These are phyloP conservation scores for Tulasnella sp. DNA, from an alignment of 768 basidiomycete genomes.

Conservation along the genomic window DNA sequence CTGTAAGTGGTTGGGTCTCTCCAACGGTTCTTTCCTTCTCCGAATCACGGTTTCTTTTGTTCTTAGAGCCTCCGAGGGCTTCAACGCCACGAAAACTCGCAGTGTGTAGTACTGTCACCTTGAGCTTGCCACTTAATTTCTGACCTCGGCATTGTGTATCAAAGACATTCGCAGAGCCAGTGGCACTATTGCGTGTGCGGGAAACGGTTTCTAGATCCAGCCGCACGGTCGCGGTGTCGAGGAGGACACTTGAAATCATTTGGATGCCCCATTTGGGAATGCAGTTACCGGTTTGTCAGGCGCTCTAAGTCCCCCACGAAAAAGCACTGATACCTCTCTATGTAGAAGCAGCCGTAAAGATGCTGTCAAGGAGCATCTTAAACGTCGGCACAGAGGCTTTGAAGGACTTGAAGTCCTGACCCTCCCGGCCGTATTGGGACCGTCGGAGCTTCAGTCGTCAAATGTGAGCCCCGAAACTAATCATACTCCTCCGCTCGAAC, in stretches of 20 bases:
- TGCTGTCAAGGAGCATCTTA: no score
- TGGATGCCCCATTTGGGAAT: background rate
- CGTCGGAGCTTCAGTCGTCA: no score
- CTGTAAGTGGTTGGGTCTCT: background rate
- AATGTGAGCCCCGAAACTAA: no score
- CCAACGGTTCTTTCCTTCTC: background rate
- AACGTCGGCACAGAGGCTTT: no score
- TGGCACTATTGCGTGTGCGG: background rate
- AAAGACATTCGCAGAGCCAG: background rate
- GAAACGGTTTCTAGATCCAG: background rate
- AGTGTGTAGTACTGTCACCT: background rate
- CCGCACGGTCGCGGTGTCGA: background rate
- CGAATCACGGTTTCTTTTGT: background rate
- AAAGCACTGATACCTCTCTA: no score
- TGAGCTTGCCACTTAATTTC: background rate
- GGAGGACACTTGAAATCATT: background rate
- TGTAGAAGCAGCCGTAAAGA: no score
- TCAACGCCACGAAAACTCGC: background rate
- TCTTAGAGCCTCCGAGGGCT: background rate
- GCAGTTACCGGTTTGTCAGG: background rate
- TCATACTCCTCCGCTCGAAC: background rate
- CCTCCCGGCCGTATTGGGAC: no score
- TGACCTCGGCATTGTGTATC: background rate
- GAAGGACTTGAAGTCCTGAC: no score
- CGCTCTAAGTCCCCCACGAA: no score